A percentile compares a stretch with the other conserved stretches of the same genome.
These are phyloP conservation scores for Hypoxylon sp. DNA, from an alignment of 2,329 filamentous ascomycete genomes.

Conservation along the genomic window DNA sequence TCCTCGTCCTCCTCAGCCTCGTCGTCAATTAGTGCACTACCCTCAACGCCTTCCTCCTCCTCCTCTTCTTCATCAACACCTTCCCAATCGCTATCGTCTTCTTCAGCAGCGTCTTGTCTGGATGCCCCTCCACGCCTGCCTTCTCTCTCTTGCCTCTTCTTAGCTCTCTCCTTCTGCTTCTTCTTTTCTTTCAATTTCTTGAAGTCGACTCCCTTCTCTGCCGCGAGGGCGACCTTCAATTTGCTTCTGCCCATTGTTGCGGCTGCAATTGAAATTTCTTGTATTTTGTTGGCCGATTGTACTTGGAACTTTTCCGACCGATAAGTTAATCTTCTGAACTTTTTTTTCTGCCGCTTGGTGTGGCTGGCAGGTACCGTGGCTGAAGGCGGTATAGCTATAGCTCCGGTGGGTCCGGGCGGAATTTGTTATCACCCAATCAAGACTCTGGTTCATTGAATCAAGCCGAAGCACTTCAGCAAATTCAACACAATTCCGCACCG, in stretches of 20 bases:
- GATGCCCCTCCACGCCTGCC: constrained; percentile 44
- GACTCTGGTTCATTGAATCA: neutral
- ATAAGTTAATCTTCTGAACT: constrained; percentile 37
- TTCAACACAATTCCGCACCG: neutral
- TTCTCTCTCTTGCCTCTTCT: constrained; percentile 46
- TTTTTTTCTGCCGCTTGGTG: constrained; percentile 45
- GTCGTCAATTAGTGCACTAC: constrained; percentile 49
- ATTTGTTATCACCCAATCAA: neutral
- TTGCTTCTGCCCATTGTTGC: constrained; percentile 51
- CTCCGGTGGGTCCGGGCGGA: neutral
- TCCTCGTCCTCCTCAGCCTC: constrained; percentile 46
- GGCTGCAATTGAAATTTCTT: constrained; percentile 27
- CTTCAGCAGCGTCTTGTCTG: constrained; percentile 35
- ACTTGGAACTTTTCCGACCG: constrained; percentile 25
- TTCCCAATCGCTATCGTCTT: constrained; percentile 44
- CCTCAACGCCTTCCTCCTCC: constrained; percentile 39
- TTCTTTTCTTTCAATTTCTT: constrained; percentile 53
- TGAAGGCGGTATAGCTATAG: constrained; percentile 32
- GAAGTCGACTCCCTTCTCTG: constrained; percentile 51
- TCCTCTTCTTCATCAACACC: constrained; percentile 49
- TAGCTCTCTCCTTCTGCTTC: constrained; percentile 49
- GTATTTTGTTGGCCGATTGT: constrained; percentile 18
- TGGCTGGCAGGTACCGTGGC: constrained; percentile 25
- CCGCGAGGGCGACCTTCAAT: constrained; percentile 51
- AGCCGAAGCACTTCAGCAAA: neutral